These are phyloP conservation scores for Forsythia viridissima DNA, from an alignment of 257 asterid genomes.

Conservation along the genomic window DNA sequence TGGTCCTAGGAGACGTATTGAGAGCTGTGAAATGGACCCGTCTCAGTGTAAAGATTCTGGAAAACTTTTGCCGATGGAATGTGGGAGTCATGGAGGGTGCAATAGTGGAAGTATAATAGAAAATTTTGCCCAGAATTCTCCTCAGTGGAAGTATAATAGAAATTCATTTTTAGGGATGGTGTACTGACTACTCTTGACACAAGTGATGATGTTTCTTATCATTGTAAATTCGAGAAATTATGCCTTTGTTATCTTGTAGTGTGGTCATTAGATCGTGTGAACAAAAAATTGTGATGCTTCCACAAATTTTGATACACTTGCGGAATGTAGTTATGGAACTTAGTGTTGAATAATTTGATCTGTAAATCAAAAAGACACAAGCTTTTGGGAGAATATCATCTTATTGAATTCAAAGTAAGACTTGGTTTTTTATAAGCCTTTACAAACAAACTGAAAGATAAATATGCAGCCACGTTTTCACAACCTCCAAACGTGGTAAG, in stretches of 20 bases:
- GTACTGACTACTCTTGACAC: conserved; percentile 47
- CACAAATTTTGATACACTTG: conserved; percentile 53
- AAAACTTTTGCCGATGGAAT: conserved; percentile 38
- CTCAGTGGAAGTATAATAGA: conserved; percentile 14
- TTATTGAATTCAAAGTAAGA: too few species aligned
- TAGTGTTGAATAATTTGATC: too few species aligned
- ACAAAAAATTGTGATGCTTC: conserved; percentile 16
- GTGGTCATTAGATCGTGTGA: conserved; percentile 34
- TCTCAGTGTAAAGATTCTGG: conserved; percentile 22
- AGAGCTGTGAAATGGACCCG: too few species aligned
- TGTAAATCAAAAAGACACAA: too few species aligned
- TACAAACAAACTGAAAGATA: too few species aligned
- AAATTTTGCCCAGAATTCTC: conserved; percentile 14
- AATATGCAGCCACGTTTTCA: too few species aligned
- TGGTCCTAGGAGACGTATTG: too few species aligned
- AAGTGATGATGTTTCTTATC: conserved; percentile 43
- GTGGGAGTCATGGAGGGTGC: conserved; percentile 41
- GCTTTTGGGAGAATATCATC: too few species aligned
- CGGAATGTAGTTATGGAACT: conserved; percentile 22
- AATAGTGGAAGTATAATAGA: conserved; percentile 18
- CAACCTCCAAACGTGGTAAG: too few species aligned
- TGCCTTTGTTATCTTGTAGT: conserved; percentile 83
- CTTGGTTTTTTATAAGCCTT: too few species aligned
- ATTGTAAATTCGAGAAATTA: conserved; percentile 73
- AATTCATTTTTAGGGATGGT: conserved; percentile 60